Percentiles rank a stretch among this genome's conserved stretches.
phyloP scores from a whole-genome alignment of 2,329 filamentous ascomycete genomes.

The Pyrenophora teres region DNA sequence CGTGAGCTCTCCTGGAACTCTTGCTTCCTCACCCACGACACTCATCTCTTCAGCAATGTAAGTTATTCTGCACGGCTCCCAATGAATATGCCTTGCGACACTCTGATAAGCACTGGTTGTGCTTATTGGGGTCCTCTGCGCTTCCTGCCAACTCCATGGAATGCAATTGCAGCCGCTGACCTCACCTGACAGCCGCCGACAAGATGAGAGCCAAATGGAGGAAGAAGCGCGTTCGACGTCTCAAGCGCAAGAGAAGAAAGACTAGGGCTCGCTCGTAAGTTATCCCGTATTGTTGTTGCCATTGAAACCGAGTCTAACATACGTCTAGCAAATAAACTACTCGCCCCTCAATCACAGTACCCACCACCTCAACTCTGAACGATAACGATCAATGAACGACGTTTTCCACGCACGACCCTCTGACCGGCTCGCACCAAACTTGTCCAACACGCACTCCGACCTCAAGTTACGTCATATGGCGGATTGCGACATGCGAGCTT shows the following conservation, averaged over 20 bases:
- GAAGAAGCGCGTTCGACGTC: slow-evolving; percentile 99
- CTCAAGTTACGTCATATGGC: slow-evolving; percentile 32
- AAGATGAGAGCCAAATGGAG: slow-evolving; percentile 97
- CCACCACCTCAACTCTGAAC: slow-evolving; percentile 38
- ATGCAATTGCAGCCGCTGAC: slow-evolving; percentile 32
- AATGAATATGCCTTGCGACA: slow-evolving; percentile 6
- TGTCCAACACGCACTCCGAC: slow-evolving; percentile 19
- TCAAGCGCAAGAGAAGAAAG: slow-evolving; percentile 99
- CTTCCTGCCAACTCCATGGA: slow-evolving; percentile 13
- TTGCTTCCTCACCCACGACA: slow-evolving; percentile 48
- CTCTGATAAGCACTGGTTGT: slow-evolving; percentile 33
- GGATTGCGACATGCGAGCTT: slow-evolving; percentile 34
- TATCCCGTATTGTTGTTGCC: slow-evolving; percentile 1
- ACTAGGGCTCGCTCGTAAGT: slow-evolving; percentile 95
- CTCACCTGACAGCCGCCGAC: slow-evolving; percentile 46
- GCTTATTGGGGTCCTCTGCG: slow-evolving; percentile 7
- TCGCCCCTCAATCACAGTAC: slow-evolving; percentile 51
- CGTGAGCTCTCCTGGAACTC: slow-evolving; percentile 27
- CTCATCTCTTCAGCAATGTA: slow-evolving; percentile 52
- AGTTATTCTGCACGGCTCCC: slow-evolving; percentile 25
- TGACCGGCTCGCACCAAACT: slow-evolving; percentile 27
- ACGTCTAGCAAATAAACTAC: slow-evolving; percentile 55
- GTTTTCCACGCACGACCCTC: slow-evolving; percentile 33
- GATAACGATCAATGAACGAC: slow-evolving; percentile 35
- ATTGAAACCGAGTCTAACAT: slow-evolving; percentile 15